These are phyloP conservation scores for Anthoceros angustus DNA, from an alignment of 225 moss, liverwort and hornwort species.

Conservation along the genomic window DNA sequence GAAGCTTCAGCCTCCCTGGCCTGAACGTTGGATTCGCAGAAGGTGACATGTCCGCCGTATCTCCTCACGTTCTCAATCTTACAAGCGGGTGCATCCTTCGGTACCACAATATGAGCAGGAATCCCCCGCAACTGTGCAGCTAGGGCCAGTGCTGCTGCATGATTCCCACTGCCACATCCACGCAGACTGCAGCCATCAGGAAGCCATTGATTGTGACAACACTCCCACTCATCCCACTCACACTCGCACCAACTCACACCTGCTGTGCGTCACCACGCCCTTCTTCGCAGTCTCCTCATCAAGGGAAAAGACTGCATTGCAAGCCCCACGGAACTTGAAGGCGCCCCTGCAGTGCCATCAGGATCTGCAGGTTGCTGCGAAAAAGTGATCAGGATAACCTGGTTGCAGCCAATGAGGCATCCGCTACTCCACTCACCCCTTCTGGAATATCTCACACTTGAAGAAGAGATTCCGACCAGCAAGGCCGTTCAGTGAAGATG, in stretches of 20 bases:
- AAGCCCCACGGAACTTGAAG: slow-evolving; percentile 74
- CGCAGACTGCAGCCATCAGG: background rate
- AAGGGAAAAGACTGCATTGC: slow-evolving; percentile 62
- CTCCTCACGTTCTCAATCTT: slow-evolving; percentile 55
- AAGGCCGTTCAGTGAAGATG: slow-evolving; percentile 34
- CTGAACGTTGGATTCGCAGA: slow-evolving; percentile 36
- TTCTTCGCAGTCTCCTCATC: slow-evolving; percentile 36
- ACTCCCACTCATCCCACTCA: background rate
- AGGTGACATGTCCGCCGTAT: slow-evolving; percentile 38
- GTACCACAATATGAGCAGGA: slow-evolving; percentile 49
- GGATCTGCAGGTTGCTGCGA: background rate
- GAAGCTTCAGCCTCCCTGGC: slow-evolving; percentile 37
- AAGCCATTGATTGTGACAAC: background rate
- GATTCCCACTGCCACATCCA: slow-evolving; percentile 54
- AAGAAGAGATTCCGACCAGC: slow-evolving; percentile 49
- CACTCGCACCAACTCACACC: slow-evolving; percentile 15
- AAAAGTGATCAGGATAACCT: background rate
- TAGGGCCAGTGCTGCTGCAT: slow-evolving; percentile 75
- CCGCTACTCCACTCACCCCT: slow-evolving; percentile 23
- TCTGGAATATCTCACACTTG: slow-evolving; percentile 75
- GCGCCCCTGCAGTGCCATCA: slow-evolving; percentile 35
- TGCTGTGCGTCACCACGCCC: slow-evolving; percentile 75
- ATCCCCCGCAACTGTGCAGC: slow-evolving; percentile 58
- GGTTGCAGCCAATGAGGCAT: background rate
- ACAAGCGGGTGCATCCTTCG: slow-evolving; percentile 44